Evolutionary conservation across 2,329 filamentous ascomycete genomes (phyloP).

Genomic region (Cercospora sp.): DNA sequence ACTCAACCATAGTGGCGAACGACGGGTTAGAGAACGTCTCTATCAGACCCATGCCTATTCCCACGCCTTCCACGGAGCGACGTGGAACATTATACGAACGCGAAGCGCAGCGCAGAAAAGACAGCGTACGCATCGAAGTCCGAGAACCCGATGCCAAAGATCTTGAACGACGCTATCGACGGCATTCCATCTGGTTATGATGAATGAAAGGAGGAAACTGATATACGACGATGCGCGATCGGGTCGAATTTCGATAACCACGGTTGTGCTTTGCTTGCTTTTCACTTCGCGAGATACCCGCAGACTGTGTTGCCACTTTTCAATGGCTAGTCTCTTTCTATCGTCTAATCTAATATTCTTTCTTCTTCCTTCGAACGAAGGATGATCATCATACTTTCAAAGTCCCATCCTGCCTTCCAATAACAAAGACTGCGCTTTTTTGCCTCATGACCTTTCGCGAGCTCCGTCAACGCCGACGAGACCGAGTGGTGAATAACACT

Average conservation of each 20-base stretch:
- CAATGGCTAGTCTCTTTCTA: not conserved
- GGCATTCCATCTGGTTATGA: conserved; percentile 6
- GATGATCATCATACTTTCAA: not conserved
- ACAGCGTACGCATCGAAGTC: conserved; percentile 25
- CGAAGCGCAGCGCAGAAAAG: conserved; percentile 19
- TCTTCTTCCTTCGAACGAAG: not conserved
- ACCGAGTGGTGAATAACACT: not conserved
- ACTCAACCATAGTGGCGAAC: conserved; percentile 24
- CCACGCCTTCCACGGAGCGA: conserved; percentile 6
- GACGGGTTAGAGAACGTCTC: conserved; percentile 18
- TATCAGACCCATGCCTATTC: conserved; percentile 1
- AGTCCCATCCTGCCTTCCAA: not conserved
- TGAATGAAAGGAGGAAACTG: not conserved
- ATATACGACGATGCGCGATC: not conserved
- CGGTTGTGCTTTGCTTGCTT: not conserved
- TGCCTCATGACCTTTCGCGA: not conserved
- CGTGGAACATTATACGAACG: conserved; percentile 22
- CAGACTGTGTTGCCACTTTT: not conserved
- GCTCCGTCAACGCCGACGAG: not conserved
- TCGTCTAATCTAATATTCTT: not conserved
- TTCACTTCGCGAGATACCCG: not conserved
- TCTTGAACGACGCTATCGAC: not conserved
- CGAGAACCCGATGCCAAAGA: conserved; percentile 20
- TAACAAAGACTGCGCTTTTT: not conserved
- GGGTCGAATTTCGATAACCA: not conserved